Conservation (phyloP, 2,329 filamentous ascomycete species). For the Cladosporium oxysporum region DNA sequence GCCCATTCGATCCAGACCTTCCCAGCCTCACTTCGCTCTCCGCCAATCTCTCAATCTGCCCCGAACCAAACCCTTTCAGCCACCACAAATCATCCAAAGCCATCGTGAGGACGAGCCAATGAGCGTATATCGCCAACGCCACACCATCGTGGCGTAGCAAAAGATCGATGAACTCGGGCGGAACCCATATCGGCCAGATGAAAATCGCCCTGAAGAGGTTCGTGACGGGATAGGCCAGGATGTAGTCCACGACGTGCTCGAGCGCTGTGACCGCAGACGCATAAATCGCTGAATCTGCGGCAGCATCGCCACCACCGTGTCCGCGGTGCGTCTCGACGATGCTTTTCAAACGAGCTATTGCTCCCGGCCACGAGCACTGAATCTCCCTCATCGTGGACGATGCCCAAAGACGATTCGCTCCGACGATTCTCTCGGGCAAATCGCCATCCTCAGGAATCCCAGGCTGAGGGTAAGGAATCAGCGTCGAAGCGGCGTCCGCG, state of each 20-base stretch:
- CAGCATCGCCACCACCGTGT: not conserved
- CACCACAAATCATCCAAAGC: slow-evolving; percentile 15
- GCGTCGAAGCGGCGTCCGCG: too few relatives aligned
- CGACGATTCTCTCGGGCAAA: not conserved
- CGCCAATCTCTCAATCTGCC: not conserved
- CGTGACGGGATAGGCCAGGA: not conserved
- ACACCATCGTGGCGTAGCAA: not conserved
- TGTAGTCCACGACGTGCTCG: not conserved
- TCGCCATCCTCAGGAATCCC: not conserved
- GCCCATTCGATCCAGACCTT: not conserved
- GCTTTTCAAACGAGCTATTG: not conserved
- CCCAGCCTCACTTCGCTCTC: not conserved
- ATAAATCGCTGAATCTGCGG: not conserved
- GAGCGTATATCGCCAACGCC: slow-evolving; percentile 12
- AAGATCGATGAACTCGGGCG: slow-evolving; percentile 2
- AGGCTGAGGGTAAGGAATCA: slow-evolving; percentile 7
- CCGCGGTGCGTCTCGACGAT: not conserved
- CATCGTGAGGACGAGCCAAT: slow-evolving; percentile 20
- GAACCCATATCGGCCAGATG: slow-evolving; percentile 16
- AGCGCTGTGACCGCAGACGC: not conserved
- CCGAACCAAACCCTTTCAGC: slow-evolving; percentile 13
- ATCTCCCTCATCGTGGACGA: not conserved
- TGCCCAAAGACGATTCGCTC: too few relatives aligned
- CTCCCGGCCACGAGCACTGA: not conserved
- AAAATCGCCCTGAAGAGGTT: slow-evolving; percentile 19